phyloP scores from a whole-genome alignment of 257 asterid species.

The Plectranthus barbatus region DNA sequence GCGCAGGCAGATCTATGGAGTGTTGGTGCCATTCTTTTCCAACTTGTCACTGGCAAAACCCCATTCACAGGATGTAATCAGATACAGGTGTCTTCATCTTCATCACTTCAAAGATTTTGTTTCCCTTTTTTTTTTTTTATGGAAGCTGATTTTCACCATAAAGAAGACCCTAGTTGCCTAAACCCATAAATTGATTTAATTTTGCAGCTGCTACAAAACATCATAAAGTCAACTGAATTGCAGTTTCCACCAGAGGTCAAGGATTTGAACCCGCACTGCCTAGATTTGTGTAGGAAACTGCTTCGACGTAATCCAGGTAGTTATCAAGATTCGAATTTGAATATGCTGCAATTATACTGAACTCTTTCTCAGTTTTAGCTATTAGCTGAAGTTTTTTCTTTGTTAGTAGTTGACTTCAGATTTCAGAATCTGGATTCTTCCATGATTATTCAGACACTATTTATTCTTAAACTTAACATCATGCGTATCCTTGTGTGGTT shows the following conservation, averaged over 20 bases:
- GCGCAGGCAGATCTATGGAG: conserved; percentile 98
- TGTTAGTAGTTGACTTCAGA: not conserved
- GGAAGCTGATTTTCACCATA: not conserved
- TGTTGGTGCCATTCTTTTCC: conserved; percentile 82
- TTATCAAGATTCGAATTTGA: conserved; percentile 4
- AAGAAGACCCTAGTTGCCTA: conserved; percentile 10
- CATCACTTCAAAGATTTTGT: conserved; percentile 4
- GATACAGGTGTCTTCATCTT: conserved; percentile 42
- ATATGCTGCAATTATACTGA: not conserved
- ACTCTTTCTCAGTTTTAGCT: not conserved
- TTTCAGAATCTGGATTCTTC: conserved; percentile 1
- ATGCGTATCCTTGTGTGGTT: not conserved
- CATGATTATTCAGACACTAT: not conserved
- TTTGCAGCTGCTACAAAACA: conserved; percentile 80
- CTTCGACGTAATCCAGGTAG: conserved; percentile 78
- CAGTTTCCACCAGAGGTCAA: conserved; percentile 65
- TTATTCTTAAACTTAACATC: not conserved
- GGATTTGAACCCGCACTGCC: conserved; percentile 53
- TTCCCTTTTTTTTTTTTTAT: not conserved
- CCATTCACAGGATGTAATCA: conserved; percentile 76
- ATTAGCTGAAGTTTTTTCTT: not conserved
- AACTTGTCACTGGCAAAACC: conserved; percentile 77
- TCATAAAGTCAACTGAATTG: conserved; percentile 60
- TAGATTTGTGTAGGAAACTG: conserved; percentile 71
- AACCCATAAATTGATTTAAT: conserved; percentile 17